These are phyloP conservation scores for Calamus simplicifolius DNA, from an alignment of 176 grass and related monocot genomes.

Conservation along the genomic window DNA sequence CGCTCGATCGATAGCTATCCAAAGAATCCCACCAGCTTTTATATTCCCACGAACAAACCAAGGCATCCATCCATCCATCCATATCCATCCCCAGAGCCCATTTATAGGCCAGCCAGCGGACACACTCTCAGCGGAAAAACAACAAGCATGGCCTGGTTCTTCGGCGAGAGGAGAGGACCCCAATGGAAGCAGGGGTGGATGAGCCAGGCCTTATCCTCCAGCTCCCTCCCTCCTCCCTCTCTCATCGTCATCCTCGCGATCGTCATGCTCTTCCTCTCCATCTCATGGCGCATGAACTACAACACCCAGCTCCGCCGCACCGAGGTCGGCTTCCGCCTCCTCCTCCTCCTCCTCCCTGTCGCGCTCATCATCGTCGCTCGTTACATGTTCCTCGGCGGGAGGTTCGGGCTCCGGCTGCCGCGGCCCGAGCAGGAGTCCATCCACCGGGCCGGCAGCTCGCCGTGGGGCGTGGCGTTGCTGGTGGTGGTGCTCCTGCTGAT, in stretches of 20 bases:
- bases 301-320: constrained; percentile 38
- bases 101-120: no score
- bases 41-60: no score
- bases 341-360: constrained; percentile 32
- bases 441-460: constrained; percentile 59
- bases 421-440: constrained; percentile 45
- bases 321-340: constrained; percentile 24
- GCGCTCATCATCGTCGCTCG: constrained; percentile 45
- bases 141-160: constrained; percentile 30
- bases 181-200: constrained; percentile 57
- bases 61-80: no score
- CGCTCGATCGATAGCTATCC: no score
- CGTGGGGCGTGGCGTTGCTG: constrained; percentile 57
- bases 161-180: constrained; percentile 5
- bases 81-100: no score
- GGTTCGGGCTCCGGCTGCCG: constrained; percentile 18
- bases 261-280: constrained; percentile 24
- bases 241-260: constrained; percentile 1
- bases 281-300: constrained; percentile 64
- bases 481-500: constrained; percentile 60
- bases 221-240: constrained; percentile 34
- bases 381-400: background rate
- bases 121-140: no score
- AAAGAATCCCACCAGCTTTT: no score
- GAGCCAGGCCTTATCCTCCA: constrained; percentile 37